Evolutionary conservation across 129 eudicot species (phyloP).

Genomic region (Helianthus annuus): DNA sequence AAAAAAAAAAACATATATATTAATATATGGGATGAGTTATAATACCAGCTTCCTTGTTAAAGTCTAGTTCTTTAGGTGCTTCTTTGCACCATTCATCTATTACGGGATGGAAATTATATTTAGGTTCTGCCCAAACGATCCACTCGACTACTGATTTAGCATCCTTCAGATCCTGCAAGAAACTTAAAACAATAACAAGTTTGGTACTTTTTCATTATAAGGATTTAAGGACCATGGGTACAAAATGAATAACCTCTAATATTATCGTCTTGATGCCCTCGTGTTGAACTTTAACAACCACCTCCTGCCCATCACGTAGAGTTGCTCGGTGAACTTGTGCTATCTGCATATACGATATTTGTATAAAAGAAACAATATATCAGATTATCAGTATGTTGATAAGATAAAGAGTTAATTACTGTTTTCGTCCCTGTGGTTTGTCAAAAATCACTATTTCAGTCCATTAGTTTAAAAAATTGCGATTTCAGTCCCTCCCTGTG

Average conservation of each 20-base stretch:
- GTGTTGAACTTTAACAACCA: constrained; percentile 95
- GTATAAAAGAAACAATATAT: not conserved
- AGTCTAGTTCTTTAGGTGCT: constrained; percentile 91
- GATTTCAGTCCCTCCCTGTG: no score
- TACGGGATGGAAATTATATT: constrained; percentile 79
- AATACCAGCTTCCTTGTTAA: constrained; percentile 89
- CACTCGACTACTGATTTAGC: constrained; percentile 91
- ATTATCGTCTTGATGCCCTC: constrained; percentile 80
- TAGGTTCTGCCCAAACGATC: constrained; percentile 98
- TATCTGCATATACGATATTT: constrained; percentile 46
- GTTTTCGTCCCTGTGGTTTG: no score
- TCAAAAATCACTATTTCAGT: no score
- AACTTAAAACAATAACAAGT: constrained; percentile 17
- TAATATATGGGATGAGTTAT: constrained; percentile 5
- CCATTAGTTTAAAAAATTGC: no score
- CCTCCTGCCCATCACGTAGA: constrained; percentile 70
- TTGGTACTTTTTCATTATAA: constrained; percentile 13
- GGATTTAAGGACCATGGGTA: constrained; percentile 12
- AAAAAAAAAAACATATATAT: constrained; percentile 12
- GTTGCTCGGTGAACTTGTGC: constrained; percentile 99
- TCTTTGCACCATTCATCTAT: constrained; percentile 98
- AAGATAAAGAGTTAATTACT: no score
- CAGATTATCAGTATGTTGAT: not conserved
- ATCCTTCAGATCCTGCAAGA: constrained; percentile 76
- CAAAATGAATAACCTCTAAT: constrained; percentile 57